These are phyloP conservation scores for Lachnellula hyalina DNA, from an alignment of 2,329 filamentous ascomycete species.

Conservation along the genomic window DNA sequence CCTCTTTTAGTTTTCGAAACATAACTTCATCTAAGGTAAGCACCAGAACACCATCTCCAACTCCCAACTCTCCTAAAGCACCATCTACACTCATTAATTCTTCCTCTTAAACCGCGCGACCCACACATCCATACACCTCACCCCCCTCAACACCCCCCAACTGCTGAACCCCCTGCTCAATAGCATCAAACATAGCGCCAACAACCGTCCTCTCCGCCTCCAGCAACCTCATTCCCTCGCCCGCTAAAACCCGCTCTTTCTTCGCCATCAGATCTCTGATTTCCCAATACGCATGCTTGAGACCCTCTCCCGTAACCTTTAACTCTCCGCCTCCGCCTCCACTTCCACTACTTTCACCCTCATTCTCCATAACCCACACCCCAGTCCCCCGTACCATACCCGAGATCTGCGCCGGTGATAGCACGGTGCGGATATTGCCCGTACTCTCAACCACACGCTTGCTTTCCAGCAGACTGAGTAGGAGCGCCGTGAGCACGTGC, in stretches of 20 bases:
- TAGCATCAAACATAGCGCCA: constrained; percentile 21
- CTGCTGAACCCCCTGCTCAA: constrained; percentile 8
- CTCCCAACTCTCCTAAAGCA: too few species aligned
- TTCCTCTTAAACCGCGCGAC: constrained; percentile 12
- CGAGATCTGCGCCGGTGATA: constrained; percentile 39
- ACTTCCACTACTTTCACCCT: constrained; percentile 30
- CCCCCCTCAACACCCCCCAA: constrained; percentile 27
- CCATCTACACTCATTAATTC: too few species aligned
- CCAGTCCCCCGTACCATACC: constrained; percentile 14
- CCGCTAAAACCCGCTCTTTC: constrained; percentile 26
- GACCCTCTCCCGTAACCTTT: constrained; percentile 33
- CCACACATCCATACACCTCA: constrained; percentile 42
- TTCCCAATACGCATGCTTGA: constrained; percentile 46
- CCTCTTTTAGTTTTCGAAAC: too few species aligned
- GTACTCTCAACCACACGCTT: constrained; percentile 34
- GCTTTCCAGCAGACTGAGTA: constrained; percentile 40
- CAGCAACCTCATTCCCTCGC: constrained; percentile 30
- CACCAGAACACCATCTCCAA: too few species aligned
- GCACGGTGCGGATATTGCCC: constrained; percentile 43
- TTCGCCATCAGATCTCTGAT: constrained; percentile 30
- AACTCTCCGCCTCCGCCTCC: constrained; percentile 33
- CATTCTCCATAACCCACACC: background rate
- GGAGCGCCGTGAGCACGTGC: constrained; percentile 48
- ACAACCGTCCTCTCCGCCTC: constrained; percentile 27
- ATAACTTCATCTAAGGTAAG: too few species aligned